Evolutionary conservation across 768 basidiomycete genomes (phyloP), one percentile per base, ranked within the genome.

Genomic region (Daedaleopsis sinensis): DNA sequence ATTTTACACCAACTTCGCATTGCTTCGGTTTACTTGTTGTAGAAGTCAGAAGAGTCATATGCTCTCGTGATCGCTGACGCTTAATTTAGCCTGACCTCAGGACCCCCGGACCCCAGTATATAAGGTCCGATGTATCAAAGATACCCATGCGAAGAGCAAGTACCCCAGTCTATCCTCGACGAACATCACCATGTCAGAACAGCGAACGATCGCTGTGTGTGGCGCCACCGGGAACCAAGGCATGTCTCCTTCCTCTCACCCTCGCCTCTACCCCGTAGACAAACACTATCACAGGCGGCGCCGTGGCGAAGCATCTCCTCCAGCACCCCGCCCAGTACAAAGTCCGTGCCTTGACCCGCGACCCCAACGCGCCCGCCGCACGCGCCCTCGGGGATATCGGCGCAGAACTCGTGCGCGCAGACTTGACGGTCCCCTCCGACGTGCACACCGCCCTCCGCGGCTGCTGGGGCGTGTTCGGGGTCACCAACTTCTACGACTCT

Each of bases 401-500:
- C 36, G 66, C 66, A 0, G 61, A 67, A 19, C 51, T 65, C 0
- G 63, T 67, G 19, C 52, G 52, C 18, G 66, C 63, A 32, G 66
- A 67, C 52, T 48, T 67, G 6, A 63, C 65, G 13, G 38, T 61
- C 10, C 62, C 65, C 8, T 27, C 59, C 2, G 59, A 63, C 53
- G 57, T 66, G 2, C 36, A 32, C 6, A 50, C 27, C 2, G 65
- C 65, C 7, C 57, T 66, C 8, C 49, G 61, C 5, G 65, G 51
- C 10, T 66, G 65, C 46, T 66, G 65, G 65, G 65, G 65, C 16
- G 62, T 66, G 12, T 66, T 66, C 39, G 65, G 59, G 21, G 65
- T 66, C 5, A 66, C 65, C 11, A 66, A 66, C 48, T 66, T 66
- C 57, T 66, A 66, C 59, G 65, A 66, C 49, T 57, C 65, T 1